These are phyloP conservation scores for Apiospora marii DNA, from an alignment of 2,329 filamentous ascomycete genomes.

Conservation along the genomic window DNA sequence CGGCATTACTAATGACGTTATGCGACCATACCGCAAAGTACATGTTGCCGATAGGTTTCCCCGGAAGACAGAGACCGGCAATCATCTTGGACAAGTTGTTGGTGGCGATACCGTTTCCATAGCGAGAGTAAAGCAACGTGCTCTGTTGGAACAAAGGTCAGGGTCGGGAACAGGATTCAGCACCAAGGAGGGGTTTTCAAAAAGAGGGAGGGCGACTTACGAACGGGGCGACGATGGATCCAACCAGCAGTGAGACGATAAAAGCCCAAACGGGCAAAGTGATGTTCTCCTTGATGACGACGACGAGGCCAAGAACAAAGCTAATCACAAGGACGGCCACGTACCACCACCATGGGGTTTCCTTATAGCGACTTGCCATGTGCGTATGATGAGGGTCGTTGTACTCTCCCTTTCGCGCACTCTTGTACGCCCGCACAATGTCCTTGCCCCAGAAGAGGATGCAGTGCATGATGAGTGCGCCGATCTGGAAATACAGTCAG, in stretches of 20 bases:
- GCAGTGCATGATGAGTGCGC: slow-evolving; percentile 60
- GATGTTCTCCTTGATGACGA: slow-evolving; percentile 54
- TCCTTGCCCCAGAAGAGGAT: slow-evolving; percentile 64
- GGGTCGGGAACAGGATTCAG: slow-evolving; percentile 21
- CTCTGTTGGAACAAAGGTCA: slow-evolving; percentile 46
- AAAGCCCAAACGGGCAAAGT: slow-evolving; percentile 58
- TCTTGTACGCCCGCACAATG: slow-evolving; percentile 55
- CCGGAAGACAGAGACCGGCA: slow-evolving; percentile 58
- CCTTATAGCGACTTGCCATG: slow-evolving; percentile 62
- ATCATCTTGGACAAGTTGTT: slow-evolving; percentile 67
- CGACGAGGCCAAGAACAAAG: slow-evolving; percentile 55
- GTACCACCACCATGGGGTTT: slow-evolving; percentile 59
- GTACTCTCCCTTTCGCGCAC: slow-evolving; percentile 50
- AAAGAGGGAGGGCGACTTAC: slow-evolving; percentile 38
- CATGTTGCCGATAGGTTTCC: slow-evolving; percentile 62
- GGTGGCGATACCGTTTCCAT: slow-evolving; percentile 64
- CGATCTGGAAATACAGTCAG: slow-evolving; percentile 50
- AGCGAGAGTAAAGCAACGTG: slow-evolving; percentile 58
- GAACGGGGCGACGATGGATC: slow-evolving; percentile 58
- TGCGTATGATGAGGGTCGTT: slow-evolving; percentile 60
- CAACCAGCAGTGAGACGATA: slow-evolving; percentile 52
- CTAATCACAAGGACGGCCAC: slow-evolving; percentile 48
- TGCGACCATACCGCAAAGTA: slow-evolving; percentile 68
- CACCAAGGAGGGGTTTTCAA: not conserved
- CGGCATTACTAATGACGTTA: slow-evolving; percentile 59